Conservation (phyloP, 139 green algal genomes). For the Picochlorum sp. region DNA sequence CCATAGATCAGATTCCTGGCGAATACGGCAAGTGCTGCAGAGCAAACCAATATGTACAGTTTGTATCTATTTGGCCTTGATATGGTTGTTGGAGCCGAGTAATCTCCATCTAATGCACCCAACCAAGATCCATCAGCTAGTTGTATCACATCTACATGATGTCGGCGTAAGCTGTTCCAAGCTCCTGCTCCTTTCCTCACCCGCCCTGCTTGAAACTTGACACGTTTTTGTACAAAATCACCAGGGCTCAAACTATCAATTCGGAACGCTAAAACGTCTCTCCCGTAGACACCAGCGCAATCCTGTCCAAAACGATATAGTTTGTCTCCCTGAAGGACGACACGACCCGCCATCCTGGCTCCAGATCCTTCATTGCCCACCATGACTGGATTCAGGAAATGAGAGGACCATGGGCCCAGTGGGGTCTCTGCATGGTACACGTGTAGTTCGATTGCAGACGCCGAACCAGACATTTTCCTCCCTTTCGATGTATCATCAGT, state of each 20-base stretch:
- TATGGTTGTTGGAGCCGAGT: neutral
- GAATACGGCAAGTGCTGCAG: neutral
- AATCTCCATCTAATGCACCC: conserved; percentile 35
- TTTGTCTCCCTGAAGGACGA: conserved; percentile 13
- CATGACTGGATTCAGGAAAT: conserved; percentile 23
- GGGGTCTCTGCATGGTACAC: conserved; percentile 7
- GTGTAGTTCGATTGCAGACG: conserved; percentile 1
- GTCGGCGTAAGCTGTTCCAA: conserved; percentile 28
- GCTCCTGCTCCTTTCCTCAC: neutral
- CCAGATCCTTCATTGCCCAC: conserved; percentile 1
- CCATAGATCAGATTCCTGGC: no score
- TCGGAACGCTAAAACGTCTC: conserved; percentile 20
- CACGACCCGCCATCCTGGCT: conserved; percentile 20
- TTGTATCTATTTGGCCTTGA: neutral
- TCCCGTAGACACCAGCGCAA: conserved; percentile 31
- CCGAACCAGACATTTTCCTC: no score
- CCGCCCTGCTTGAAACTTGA: conserved; percentile 4
- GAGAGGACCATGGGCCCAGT: conserved; percentile 26
- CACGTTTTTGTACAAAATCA: conserved; percentile 19
- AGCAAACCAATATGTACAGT: neutral
- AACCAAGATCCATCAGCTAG: conserved; percentile 25
- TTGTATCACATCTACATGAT: conserved; percentile 38
- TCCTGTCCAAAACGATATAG: conserved; percentile 40
- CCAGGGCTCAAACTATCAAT: conserved; percentile 19
- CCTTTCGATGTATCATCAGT: conserved; percentile 12